Evolutionary conservation across 148 eudicot species (phyloP).

Genomic region (Amaranthus palmeri): DNA sequence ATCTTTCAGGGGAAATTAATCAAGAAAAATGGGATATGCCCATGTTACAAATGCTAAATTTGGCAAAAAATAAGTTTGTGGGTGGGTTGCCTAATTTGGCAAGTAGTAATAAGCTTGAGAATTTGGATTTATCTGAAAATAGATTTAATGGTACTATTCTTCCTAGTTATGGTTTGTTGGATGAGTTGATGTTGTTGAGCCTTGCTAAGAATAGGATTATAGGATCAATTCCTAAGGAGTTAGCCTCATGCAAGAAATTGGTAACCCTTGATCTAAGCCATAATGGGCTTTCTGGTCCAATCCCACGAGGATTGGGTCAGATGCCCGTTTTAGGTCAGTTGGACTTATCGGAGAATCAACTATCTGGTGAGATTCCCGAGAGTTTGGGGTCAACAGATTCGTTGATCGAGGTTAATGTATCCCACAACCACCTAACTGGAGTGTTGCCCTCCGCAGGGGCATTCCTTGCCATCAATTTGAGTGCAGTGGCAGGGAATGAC

Average conservation of each 20-base stretch:
- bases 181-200: slow-evolving; percentile 47
- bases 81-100: slow-evolving; percentile 55
- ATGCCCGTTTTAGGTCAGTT: slow-evolving; percentile 75
- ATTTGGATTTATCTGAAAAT: slow-evolving; percentile 67
- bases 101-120: slow-evolving; percentile 52
- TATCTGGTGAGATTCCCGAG: slow-evolving; percentile 58
- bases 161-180: slow-evolving; percentile 36
- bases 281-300: slow-evolving; percentile 49
- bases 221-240: slow-evolving; percentile 51
- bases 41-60: slow-evolving; percentile 66
- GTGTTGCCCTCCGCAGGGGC: slow-evolving; percentile 66
- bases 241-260: slow-evolving; percentile 59
- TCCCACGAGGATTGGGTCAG: slow-evolving; percentile 49
- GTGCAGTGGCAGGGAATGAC: slow-evolving; percentile 52
- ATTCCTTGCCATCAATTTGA: slow-evolving; percentile 55
- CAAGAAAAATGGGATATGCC: slow-evolving; percentile 59
- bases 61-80: slow-evolving; percentile 51
- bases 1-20: slow-evolving; percentile 42
- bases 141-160: slow-evolving; percentile 50
- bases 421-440: slow-evolving; percentile 62
- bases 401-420: slow-evolving; percentile 62
- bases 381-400: slow-evolving; percentile 55
- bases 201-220: slow-evolving; percentile 39
- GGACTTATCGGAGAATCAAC: slow-evolving; percentile 63
- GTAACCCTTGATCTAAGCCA: slow-evolving; percentile 66